Conservation (phyloP, 129 eudicot genomes). For the Mikania micrantha region DNA sequence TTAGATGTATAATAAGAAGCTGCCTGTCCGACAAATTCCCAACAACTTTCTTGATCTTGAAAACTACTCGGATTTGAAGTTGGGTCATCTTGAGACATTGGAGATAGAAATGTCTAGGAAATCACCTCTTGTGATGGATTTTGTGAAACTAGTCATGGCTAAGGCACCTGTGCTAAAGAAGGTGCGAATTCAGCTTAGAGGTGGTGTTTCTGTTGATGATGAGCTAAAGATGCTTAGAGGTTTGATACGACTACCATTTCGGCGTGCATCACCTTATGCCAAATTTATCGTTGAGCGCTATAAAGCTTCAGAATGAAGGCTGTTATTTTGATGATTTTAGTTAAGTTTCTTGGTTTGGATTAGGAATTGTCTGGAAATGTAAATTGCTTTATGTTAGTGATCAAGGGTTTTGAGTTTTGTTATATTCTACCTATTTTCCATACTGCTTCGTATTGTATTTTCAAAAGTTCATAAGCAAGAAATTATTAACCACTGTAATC, state of each 20-base stretch:
- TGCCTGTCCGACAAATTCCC: neutral
- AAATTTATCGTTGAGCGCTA: neutral
- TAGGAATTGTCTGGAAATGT: too few relatives aligned
- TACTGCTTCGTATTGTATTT: too few relatives aligned
- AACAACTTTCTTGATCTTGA: neutral
- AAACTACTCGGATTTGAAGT: neutral
- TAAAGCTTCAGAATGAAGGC: neutral
- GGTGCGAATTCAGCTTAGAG: neutral
- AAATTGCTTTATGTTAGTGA: too few relatives aligned
- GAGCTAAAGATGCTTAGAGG: conserved; percentile 3
- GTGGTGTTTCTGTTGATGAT: neutral
- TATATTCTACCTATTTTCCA: too few relatives aligned
- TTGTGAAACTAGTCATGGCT: conserved; percentile 16
- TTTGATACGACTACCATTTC: neutral
- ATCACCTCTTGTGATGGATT: neutral
- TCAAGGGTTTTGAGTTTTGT: too few relatives aligned
- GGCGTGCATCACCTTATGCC: neutral
- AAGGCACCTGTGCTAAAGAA: conserved; percentile 11
- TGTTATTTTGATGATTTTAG: neutral
- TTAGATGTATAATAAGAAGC: too few relatives aligned
- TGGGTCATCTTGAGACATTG: neutral
- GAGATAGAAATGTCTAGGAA: neutral
- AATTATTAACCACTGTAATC: too few relatives aligned
- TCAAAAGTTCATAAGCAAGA: too few relatives aligned
- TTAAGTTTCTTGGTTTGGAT: neutral